Evolutionary conservation across 2,329 filamentous ascomycete genomes (phyloP).

Genomic region (Byssothecium circinans): DNA sequence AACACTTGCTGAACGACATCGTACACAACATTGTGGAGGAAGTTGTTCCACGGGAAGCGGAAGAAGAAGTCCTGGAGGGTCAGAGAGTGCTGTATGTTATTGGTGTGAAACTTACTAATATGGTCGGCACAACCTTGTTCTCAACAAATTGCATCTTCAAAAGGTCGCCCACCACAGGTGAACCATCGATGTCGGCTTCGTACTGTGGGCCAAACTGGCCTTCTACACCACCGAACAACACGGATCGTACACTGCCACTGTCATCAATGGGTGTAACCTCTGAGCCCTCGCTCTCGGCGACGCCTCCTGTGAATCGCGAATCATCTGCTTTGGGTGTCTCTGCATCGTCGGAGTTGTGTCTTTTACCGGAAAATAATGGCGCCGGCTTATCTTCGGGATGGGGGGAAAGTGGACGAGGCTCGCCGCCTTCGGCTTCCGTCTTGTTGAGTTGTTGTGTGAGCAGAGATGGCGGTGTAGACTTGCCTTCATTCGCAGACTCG

Average conservation of each 20-base stretch:
- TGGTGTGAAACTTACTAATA: conserved; percentile 68
- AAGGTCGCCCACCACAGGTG: conserved; percentile 88
- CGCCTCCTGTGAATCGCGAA: conserved; percentile 30
- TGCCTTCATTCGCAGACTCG: conserved; percentile 21
- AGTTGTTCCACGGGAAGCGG: conserved; percentile 98
- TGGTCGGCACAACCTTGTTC: conserved; percentile 90
- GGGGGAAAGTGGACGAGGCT: conserved; percentile 49
- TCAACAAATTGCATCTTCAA: conserved; percentile 97
- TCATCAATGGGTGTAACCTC: conserved; percentile 45
- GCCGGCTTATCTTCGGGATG: conserved; percentile 69
- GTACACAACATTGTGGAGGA: conserved; percentile 98
- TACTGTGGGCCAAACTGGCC: conserved; percentile 45
- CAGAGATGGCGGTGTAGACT: conserved; percentile 38
- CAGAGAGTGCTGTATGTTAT: conserved; percentile 1
- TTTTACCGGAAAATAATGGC: conserved; percentile 60
- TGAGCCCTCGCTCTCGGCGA: conserved; percentile 32
- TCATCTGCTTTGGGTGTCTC: conserved; percentile 32
- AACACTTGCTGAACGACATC: conserved; percentile 99
- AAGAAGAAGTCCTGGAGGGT: conserved; percentile 85
- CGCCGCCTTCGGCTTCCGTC: conserved; percentile 26
- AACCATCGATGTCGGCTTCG: conserved; percentile 62
- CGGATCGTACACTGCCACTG: conserved; percentile 34
- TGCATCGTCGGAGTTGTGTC: conserved; percentile 27
- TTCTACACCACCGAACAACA: conserved; percentile 39
- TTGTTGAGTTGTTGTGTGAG: conserved; percentile 48